Evolutionary conservation across 129 eudicot genomes (phyloP).

Genomic region (Escallonia rubra): DNA sequence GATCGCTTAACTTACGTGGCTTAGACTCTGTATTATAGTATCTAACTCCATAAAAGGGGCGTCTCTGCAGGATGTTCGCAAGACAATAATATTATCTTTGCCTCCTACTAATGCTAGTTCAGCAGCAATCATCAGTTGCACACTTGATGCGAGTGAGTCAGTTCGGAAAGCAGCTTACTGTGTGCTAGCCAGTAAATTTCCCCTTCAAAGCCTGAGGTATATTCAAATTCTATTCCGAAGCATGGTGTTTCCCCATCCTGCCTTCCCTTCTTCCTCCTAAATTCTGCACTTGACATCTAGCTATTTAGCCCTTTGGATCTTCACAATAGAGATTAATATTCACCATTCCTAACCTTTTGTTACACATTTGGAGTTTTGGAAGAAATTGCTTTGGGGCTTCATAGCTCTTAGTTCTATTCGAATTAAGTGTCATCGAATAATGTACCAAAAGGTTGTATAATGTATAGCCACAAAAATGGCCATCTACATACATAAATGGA

Average conservation of each 20-base stretch:
- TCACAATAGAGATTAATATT: neutral
- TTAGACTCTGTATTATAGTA: too few relatives aligned
- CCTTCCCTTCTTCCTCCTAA: neutral
- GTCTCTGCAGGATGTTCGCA: conserved; percentile 80
- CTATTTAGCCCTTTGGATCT: neutral
- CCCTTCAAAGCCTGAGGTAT: conserved; percentile 96
- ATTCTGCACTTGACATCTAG: neutral
- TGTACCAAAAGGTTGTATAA: neutral
- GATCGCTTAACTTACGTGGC: too few relatives aligned
- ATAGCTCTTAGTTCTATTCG: too few relatives aligned
- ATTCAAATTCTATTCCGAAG: conserved; percentile 2
- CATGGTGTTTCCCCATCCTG: neutral
- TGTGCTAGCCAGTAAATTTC: conserved; percentile 83
- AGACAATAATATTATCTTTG: conserved; percentile 69
- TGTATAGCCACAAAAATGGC: too few relatives aligned
- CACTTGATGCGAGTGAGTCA: conserved; percentile 80
- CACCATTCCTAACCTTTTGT: neutral
- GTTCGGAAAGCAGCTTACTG: conserved; percentile 85
- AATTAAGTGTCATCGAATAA: neutral
- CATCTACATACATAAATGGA: too few relatives aligned
- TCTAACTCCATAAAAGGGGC: neutral
- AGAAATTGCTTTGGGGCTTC: too few relatives aligned
- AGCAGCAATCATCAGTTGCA: conserved; percentile 65
- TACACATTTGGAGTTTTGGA: too few relatives aligned
- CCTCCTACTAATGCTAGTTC: conserved; percentile 82